phyloP scores from a whole-genome alignment of 768 basidiomycete species.

The Xerocomellus chrysenteron region DNA sequence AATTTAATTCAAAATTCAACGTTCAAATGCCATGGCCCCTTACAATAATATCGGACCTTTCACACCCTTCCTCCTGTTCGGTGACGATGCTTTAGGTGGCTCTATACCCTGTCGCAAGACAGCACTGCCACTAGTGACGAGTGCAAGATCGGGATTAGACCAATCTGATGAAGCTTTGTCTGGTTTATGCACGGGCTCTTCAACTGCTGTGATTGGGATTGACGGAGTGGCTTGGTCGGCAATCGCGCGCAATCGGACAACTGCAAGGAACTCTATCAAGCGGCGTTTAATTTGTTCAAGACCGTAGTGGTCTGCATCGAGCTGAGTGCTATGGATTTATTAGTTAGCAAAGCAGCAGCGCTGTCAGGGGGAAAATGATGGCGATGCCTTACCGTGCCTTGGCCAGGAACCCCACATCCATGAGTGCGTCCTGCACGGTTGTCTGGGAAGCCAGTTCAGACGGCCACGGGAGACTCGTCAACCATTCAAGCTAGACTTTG shows the following conservation, averaged over 20 bases:
- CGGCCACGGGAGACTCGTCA: constrained; percentile 84
- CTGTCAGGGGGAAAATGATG: neutral
- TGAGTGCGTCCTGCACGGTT: constrained; percentile 37
- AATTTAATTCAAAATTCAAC: neutral
- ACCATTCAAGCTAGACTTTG: constrained; percentile 69
- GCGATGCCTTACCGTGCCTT: constrained; percentile 51
- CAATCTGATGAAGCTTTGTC: constrained; percentile 19
- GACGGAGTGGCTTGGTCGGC: constrained; percentile 16
- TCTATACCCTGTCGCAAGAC: constrained; percentile 13
- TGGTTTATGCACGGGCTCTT: constrained; percentile 17
- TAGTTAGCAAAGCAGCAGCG: neutral
- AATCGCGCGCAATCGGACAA: constrained; percentile 59
- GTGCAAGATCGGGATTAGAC: constrained; percentile 23
- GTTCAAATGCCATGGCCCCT: constrained; percentile 13
- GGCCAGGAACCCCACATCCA: constrained; percentile 58
- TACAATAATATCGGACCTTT: constrained; percentile 76
- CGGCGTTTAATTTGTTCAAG: constrained; percentile 91
- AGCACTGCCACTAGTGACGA: constrained; percentile 17
- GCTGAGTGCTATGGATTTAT: constrained; percentile 43
- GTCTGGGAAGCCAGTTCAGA: constrained; percentile 31
- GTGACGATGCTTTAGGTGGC: neutral
- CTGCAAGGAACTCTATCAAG: constrained; percentile 88
- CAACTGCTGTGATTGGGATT: neutral
- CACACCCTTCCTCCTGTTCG: constrained; percentile 40
- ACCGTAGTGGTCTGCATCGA: constrained; percentile 91